phyloP scores from a whole-genome alignment of 345 rosid species.

The Camelina laxa region DNA sequence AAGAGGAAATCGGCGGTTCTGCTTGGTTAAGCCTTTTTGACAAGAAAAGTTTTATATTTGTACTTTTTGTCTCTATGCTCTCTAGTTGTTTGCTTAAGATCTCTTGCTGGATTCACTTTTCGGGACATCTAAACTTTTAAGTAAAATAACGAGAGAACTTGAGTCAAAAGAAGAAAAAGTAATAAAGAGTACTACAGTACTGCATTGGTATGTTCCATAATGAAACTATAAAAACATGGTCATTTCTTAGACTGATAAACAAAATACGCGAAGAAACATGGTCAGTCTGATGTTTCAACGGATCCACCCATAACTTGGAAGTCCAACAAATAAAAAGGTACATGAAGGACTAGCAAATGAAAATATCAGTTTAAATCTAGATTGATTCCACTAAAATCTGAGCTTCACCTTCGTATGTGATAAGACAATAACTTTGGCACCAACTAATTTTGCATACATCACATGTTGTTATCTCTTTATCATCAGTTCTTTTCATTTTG shows the following conservation, averaged over 20 bases:
- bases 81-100: slow-evolving; percentile 34
- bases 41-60: background rate
- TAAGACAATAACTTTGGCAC: slow-evolving; percentile 3
- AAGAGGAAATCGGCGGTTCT: slow-evolving; percentile 44
- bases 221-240: no score
- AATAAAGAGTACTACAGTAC: no score
- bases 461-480: background rate
- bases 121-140: background rate
- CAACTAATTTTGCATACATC: background rate
- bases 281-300: no score
- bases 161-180: no score
- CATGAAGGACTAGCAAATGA: background rate
- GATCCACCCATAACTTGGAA: background rate
- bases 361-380: background rate
- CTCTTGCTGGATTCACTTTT: slow-evolving; percentile 37
- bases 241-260: background rate
- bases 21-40: slow-evolving; percentile 29
- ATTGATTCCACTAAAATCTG: background rate
- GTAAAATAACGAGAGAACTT: no score
- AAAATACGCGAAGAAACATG: background rate
- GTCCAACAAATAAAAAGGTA: background rate
- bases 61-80: slow-evolving; percentile 34
- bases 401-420: background rate
- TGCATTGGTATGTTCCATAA: no score
- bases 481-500: background rate